Evolutionary conservation across 768 basidiomycete genomes (phyloP).

Genomic region (Rhizopogon vesiculosus): DNA sequence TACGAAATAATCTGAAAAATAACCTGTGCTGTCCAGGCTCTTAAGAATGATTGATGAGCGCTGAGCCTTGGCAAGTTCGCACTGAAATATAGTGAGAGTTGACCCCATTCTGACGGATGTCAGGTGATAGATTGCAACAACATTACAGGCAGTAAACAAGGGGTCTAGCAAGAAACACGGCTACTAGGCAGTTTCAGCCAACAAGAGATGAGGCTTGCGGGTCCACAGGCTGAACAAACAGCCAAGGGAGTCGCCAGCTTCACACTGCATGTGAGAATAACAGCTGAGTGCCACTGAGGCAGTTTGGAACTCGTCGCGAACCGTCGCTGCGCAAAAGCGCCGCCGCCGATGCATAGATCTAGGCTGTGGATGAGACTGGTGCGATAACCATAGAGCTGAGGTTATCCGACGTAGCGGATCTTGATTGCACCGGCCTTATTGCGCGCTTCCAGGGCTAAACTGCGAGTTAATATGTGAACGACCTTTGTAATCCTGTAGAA

Average conservation of each 20-base stretch:
- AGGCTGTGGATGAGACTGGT: slow-evolving; percentile 7
- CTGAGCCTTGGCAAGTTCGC: not conserved
- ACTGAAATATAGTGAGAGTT: not conserved
- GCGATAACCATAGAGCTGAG: slow-evolving; percentile 1
- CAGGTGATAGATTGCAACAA: not conserved
- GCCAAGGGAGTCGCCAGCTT: not conserved
- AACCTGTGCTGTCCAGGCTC: too few species aligned
- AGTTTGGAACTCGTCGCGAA: not conserved
- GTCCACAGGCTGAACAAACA: not conserved
- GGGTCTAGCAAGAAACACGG: not conserved
- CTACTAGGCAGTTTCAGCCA: not conserved
- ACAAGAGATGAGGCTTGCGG: not conserved
- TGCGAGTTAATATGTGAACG: not conserved
- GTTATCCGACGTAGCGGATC: slow-evolving; percentile 70
- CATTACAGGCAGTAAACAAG: not conserved
- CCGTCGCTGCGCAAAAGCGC: slow-evolving; percentile 14
- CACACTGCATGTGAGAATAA: not conserved
- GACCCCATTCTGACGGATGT: not conserved
- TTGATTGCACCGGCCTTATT: slow-evolving; percentile 66
- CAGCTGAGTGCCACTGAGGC: not conserved
- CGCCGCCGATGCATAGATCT: slow-evolving; percentile 12
- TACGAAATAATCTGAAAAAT: too few species aligned
- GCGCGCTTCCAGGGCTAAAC: slow-evolving; percentile 62
- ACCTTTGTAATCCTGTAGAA: not conserved
- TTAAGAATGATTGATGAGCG: too few species aligned